These are phyloP conservation scores for Paradendryphiella salina DNA, from an alignment of 2,329 filamentous ascomycete genomes.

Conservation along the genomic window DNA sequence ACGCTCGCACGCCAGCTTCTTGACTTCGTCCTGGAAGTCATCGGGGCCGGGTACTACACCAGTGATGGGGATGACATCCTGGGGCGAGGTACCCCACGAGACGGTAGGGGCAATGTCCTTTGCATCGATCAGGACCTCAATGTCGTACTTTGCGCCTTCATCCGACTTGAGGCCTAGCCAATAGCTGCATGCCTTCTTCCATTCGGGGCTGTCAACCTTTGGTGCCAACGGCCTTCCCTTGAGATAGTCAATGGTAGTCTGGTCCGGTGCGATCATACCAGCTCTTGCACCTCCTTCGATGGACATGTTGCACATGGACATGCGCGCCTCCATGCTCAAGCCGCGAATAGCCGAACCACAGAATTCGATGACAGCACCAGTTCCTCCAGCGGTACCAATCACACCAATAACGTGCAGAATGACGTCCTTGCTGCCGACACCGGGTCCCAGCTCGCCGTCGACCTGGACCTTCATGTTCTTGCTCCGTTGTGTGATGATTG, in stretches of 20 bases:
- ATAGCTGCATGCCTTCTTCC: slow-evolving; percentile 85
- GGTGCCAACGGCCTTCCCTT: slow-evolving; percentile 89
- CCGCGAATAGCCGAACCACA: slow-evolving; percentile 89
- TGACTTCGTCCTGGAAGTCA: slow-evolving; percentile 76
- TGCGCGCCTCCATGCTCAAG: slow-evolving; percentile 93
- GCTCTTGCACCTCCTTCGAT: slow-evolving; percentile 95
- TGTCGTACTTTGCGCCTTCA: slow-evolving; percentile 84
- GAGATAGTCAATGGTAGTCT: slow-evolving; percentile 92
- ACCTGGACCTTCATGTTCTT: slow-evolving; percentile 99
- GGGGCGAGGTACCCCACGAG: slow-evolving; percentile 95
- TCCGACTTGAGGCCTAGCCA: slow-evolving; percentile 88
- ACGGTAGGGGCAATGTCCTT: slow-evolving; percentile 93
- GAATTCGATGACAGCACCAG: slow-evolving; percentile 93
- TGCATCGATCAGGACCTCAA: slow-evolving; percentile 83
- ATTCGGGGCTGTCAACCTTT: slow-evolving; percentile 79
- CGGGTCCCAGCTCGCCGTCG: slow-evolving; percentile 83
- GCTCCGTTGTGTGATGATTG: slow-evolving; percentile 88
- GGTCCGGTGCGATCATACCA: slow-evolving; percentile 95
- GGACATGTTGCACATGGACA: slow-evolving; percentile 99
- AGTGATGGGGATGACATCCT: slow-evolving; percentile 94
- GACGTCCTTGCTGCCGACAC: slow-evolving; percentile 95
- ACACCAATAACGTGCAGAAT: slow-evolving; percentile 89
- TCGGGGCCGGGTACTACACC: slow-evolving; percentile 88
- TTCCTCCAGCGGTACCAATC: slow-evolving; percentile 94
- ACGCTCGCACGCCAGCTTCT: slow-evolving; percentile 76